Evolutionary conservation across 192 early-diverging fungal genomes (phyloP).

Genomic region (Gamsiella multidivaricata): DNA sequence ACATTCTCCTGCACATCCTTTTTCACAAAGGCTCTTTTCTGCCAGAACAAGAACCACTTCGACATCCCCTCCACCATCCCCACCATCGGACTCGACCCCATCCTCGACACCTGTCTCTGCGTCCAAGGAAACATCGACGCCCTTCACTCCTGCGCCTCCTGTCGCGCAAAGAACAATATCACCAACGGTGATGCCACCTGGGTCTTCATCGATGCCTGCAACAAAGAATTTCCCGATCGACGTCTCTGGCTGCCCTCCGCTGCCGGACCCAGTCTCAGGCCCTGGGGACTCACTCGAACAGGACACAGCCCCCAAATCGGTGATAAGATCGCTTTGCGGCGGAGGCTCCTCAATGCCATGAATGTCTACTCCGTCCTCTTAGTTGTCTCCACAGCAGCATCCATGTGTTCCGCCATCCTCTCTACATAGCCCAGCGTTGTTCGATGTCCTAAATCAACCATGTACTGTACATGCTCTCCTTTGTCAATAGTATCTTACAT

Average conservation of each 20-base stretch:
- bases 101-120: conserved; percentile 50
- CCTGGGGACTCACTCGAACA: conserved; percentile 1
- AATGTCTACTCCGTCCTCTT: conserved; percentile 29
- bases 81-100: conserved; percentile 37
- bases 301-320: not conserved
- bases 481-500: too few species aligned
- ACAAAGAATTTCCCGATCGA: conserved; percentile 24
- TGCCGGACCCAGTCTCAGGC: not conserved
- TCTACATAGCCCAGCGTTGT: conserved; percentile 8
- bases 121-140: conserved; percentile 23
- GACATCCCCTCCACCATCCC: conserved; percentile 39
- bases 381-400: not conserved
- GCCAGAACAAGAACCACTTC: conserved; percentile 44
- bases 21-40: conserved; percentile 13
- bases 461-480: too few species aligned
- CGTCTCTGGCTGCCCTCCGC: conserved; percentile 8
- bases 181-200: conserved; percentile 29
- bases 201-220: conserved; percentile 33
- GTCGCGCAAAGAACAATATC: conserved; percentile 28
- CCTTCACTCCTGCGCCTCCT: conserved; percentile 34
- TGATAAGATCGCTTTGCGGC: not conserved
- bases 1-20: conserved; percentile 13
- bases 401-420: not conserved
- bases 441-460: not conserved
- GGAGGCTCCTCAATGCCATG: conserved; percentile 1